These are phyloP conservation scores for Saprolegnia diclina DNA, from an alignment of 352 stramenopile genomes.

Conservation along the genomic window DNA sequence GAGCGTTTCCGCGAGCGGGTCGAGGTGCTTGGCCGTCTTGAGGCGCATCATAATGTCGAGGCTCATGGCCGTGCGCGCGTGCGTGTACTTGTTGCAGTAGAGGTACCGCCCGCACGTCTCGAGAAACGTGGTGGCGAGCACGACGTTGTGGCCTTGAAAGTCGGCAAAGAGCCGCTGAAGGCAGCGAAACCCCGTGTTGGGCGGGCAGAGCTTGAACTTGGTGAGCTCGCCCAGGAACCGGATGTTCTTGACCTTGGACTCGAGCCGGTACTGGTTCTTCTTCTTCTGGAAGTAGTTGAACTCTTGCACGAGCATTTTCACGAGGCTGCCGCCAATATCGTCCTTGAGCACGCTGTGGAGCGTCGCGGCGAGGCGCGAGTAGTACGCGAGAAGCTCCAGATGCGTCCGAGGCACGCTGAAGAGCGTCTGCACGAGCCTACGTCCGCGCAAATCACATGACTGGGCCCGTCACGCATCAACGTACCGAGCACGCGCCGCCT, in stretches of 20 bases:
- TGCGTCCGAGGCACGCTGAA: slow-evolving; percentile 90
- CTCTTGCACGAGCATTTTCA: slow-evolving; percentile 90
- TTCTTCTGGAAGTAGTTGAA: slow-evolving; percentile 93
- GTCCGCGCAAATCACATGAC: not conserved
- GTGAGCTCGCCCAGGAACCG: slow-evolving; percentile 94
- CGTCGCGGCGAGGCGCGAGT: slow-evolving; percentile 90
- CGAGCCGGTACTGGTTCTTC: slow-evolving; percentile 90
- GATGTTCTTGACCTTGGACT: slow-evolving; percentile 94
- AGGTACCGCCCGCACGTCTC: slow-evolving; percentile 95
- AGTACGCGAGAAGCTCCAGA: slow-evolving; percentile 94
- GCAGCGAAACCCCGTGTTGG: slow-evolving; percentile 91
- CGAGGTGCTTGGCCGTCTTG: slow-evolving; percentile 90
- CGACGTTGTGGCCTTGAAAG: slow-evolving; percentile 94
- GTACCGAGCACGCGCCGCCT: slow-evolving; percentile 80
- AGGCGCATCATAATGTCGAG: slow-evolving; percentile 95
- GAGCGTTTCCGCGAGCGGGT: slow-evolving; percentile 80
- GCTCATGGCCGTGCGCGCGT: slow-evolving; percentile 82
- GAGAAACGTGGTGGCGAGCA: slow-evolving; percentile 94
- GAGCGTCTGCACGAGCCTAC: slow-evolving; percentile 87
- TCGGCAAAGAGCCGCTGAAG: slow-evolving; percentile 92
- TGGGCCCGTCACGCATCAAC: not conserved
- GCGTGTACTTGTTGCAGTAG: slow-evolving; percentile 92
- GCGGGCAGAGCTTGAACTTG: slow-evolving; percentile 95
- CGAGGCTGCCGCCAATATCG: slow-evolving; percentile 85
- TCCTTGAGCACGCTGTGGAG: slow-evolving; percentile 90